These are phyloP conservation scores for Metschnikowia picachoensis DNA, from an alignment of 805 yeast genomes.

Conservation along the genomic window DNA sequence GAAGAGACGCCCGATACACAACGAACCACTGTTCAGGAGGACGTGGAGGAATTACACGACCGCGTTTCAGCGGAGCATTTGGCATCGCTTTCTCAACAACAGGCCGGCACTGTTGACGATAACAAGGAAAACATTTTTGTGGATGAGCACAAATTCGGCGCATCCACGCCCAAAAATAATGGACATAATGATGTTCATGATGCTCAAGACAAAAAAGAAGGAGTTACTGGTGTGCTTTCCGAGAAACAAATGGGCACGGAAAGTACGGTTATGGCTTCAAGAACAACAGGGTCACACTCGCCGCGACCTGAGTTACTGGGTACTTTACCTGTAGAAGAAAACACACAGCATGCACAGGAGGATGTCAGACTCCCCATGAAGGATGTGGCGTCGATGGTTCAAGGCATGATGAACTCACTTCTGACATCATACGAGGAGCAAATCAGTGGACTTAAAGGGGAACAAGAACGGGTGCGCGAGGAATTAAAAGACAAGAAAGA, in stretches of 20 bases:
- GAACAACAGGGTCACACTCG: conserved; percentile 16
- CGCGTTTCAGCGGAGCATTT: conserved; percentile 35
- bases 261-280: too few relatives aligned
- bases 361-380: conserved; percentile 25
- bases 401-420: conserved; percentile 46
- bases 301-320: conserved; percentile 36
- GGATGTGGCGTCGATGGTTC: conserved; percentile 35
- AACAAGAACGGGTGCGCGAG: conserved; percentile 19
- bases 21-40: conserved; percentile 41
- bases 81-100: conserved; percentile 23
- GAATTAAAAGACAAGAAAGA: conserved; percentile 53
- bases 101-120: conserved; percentile 29
- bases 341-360: neutral
- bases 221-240: conserved; percentile 6
- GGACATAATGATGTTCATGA: too few relatives aligned
- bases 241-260: neutral
- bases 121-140: conserved; percentile 48
- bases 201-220: too few relatives aligned
- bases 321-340: conserved; percentile 23
- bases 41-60: conserved; percentile 28
- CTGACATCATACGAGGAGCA: conserved; percentile 52
- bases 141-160: conserved; percentile 27
- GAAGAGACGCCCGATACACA: conserved; percentile 45
- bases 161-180: conserved; percentile 26
- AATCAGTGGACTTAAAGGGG: conserved; percentile 36